Conservation (phyloP, 1,284 basidiomycete genomes). For the Cryptococcus neoformans region DNA sequence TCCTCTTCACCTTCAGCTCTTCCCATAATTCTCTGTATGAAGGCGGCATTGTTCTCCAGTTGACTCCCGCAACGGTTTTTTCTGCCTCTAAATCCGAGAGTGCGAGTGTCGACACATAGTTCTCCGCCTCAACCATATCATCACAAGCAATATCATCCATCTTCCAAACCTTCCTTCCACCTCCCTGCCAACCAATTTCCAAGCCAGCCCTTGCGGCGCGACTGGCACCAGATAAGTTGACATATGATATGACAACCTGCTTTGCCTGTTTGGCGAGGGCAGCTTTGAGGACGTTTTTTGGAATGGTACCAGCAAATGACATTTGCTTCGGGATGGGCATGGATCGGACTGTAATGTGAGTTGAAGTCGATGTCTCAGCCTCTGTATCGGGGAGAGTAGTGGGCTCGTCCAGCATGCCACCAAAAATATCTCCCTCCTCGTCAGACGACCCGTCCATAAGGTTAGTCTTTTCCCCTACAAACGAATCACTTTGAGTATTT, state of each 20-base stretch:
- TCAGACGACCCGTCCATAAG: conserved; percentile 12
- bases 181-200: conserved; percentile 66
- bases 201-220: conserved; percentile 69
- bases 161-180: conserved; percentile 61
- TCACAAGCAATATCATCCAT: conserved; percentile 86
- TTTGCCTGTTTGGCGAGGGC: conserved; percentile 56
- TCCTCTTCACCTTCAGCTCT: conserved; percentile 71
- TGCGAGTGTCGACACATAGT: conserved; percentile 84
- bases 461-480: background rate
- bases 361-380: conserved; percentile 47
- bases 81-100: conserved; percentile 68
- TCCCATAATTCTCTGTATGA: conserved; percentile 90
- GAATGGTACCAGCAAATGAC: conserved; percentile 51
- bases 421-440: conserved; percentile 65
- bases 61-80: conserved; percentile 28
- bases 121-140: conserved; percentile 75
- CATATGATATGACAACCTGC: conserved; percentile 70
- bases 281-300: conserved; percentile 31
- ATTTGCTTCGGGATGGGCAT: conserved; percentile 79
- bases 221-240: conserved; percentile 61
- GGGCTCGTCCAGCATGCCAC: conserved; percentile 69
- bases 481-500: background rate
- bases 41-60: conserved; percentile 64
- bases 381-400: conserved; percentile 33
- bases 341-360: conserved; percentile 62